Percentiles rank a stretch among this genome's conserved stretches.
phyloP scores from a whole-genome alignment of 306 rosid genomes.

The Lupinus albus region DNA sequence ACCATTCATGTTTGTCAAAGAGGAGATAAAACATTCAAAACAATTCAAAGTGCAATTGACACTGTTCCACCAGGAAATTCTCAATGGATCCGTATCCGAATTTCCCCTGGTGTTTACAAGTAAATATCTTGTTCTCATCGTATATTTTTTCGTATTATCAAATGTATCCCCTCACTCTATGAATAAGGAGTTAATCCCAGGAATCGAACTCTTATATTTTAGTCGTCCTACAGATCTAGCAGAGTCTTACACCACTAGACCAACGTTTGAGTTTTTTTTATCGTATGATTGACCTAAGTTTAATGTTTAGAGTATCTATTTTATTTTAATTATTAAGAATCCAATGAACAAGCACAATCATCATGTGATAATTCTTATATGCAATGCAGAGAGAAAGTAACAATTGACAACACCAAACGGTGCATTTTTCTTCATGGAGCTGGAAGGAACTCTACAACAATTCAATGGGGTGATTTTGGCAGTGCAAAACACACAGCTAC shows the following conservation, averaged over 20 bases:
- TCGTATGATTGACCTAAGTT: neutral
- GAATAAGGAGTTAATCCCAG: no score
- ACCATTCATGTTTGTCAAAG: conserved; percentile 26
- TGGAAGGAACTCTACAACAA: conserved; percentile 3
- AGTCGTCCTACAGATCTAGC: no score
- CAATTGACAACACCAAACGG: neutral
- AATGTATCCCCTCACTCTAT: no score
- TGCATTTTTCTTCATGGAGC: conserved; percentile 53
- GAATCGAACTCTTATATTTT: no score
- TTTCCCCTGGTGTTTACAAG: conserved; percentile 42
- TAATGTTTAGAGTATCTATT: no score
- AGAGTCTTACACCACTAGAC: no score
- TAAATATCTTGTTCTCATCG: neutral
- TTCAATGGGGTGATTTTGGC: conserved; percentile 36
- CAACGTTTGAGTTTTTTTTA: no score
- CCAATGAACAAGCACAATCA: no score
- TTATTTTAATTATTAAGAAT: no score
- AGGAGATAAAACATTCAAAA: conserved; percentile 29
- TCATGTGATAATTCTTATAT: neutral
- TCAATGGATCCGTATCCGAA: conserved; percentile 44
- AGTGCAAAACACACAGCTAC: conserved; percentile 12
- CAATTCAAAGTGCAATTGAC: conserved; percentile 49
- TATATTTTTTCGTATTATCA: no score
- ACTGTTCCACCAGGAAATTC: conserved; percentile 23
- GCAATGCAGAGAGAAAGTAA: conserved; percentile 37